These are phyloP conservation scores for Isoetes taiwanensis DNA, from an alignment of 75 land plant species.

Conservation along the genomic window DNA sequence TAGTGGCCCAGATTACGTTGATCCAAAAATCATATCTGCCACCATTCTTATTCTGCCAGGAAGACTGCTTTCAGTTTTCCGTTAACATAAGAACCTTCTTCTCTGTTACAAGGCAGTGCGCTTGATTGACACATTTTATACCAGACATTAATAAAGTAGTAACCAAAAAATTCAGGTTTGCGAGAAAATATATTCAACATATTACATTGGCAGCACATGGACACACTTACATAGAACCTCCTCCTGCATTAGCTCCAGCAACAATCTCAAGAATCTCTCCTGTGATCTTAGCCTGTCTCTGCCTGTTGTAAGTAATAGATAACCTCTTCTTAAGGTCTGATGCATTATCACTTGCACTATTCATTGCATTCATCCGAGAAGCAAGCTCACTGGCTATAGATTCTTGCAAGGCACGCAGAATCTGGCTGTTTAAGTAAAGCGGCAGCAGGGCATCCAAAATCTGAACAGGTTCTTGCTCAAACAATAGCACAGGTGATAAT, in stretches of 20 bases:
- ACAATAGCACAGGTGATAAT: slow-evolving; percentile 30
- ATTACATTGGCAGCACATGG: too few species aligned
- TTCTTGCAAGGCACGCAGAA: slow-evolving; percentile 51
- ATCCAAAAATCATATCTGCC: too few species aligned
- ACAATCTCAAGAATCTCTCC: slow-evolving; percentile 55
- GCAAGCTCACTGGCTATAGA: slow-evolving; percentile 58
- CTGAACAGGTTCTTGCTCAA: slow-evolving; percentile 64
- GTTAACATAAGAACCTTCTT: too few species aligned
- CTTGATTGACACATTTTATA: too few species aligned
- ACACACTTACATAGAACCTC: too few species aligned
- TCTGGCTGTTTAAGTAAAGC: slow-evolving; percentile 52
- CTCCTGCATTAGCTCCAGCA: slow-evolving; percentile 47
- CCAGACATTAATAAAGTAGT: too few species aligned
- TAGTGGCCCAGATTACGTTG: too few species aligned
- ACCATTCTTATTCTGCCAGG: too few species aligned
- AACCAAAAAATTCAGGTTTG: too few species aligned
- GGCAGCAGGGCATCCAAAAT: slow-evolving; percentile 52
- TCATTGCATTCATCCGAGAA: slow-evolving; percentile 54
- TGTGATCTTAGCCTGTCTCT: slow-evolving; percentile 56
- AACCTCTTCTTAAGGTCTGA: slow-evolving; percentile 33
- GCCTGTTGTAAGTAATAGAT: slow-evolving; percentile 38
- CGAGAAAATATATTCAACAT: too few species aligned
- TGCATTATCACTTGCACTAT: slow-evolving; percentile 47
- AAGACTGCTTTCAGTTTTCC: too few species aligned
- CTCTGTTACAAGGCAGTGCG: too few species aligned